Base-by-base conservation (phyloP, 441 rosid species). In the Croton setiger region DNA sequence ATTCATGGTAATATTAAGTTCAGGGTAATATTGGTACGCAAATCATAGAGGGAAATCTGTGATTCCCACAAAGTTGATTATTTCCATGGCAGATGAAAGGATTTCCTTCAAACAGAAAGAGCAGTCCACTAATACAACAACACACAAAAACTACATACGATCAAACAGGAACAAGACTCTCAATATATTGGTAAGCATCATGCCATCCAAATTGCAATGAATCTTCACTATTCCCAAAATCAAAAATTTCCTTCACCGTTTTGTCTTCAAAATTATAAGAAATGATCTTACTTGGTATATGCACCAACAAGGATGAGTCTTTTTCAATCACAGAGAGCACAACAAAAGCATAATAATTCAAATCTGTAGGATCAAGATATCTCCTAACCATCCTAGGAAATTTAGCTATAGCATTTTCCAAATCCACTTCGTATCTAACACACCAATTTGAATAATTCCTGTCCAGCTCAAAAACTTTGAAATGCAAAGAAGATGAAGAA, bases 381-480 rank as follows among this genome's bases (percentile, higher is more conserved):
- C 63, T 57, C 44, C 67, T 56, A 20, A 65, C 44, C 66, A 81
- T 82, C 76, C 82, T 84, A 0, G 87, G 84, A 59, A 76, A 85
- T 52, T 68, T 72, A 5, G 41, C 53, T 55, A 66, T 73, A 47
- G 80, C 47, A 3, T 68, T 61, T 31, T 74, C 67, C 31, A 83
- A 64, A 60, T 88, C 84, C 53, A 86, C 84, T 5, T 36, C 35
- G 48, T 82, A 72, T 78, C 82, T 85, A 55, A 79, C 12, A 5
- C 60, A 68, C 89, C 91, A 86, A n/a, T 41, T 53, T 11, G 82
- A 79, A 47, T 73, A 60, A 13, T 74, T 76, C n/a, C 1, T 77
- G 45, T 73, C 71, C 85, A 86, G 82, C 75, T 80, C 82, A 27
- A 68, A 83, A 31, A 85, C 87, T 39, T 66, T 59, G 1, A 83